These are phyloP conservation scores for Coemansia sp. DNA, from an alignment of 371 early-diverging fungal genomes.

Conservation along the genomic window DNA sequence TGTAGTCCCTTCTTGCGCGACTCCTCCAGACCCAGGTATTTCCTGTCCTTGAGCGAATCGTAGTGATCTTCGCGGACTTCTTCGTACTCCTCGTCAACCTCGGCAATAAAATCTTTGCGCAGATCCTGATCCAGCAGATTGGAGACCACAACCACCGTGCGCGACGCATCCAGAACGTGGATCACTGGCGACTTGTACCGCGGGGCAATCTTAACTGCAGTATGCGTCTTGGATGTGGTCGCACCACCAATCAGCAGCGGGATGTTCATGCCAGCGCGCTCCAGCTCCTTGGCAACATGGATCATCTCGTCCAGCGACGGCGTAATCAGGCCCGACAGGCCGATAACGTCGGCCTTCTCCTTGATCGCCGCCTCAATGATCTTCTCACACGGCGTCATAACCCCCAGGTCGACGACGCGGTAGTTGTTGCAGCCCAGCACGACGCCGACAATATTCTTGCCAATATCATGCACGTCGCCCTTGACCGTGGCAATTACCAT, in stretches of 20 bases:
- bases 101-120: conserved; percentile 78
- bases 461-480: conserved; percentile 88
- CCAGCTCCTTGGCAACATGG: conserved; percentile 85
- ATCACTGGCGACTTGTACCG: conserved; percentile 70
- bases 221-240: conserved; percentile 93
- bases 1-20: conserved; percentile 62
- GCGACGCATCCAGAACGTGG: conserved; percentile 79
- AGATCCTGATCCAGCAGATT: conserved; percentile 74
- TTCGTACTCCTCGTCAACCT: conserved; percentile 87
- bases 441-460: conserved; percentile 92
- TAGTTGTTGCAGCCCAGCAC: conserved; percentile 96
- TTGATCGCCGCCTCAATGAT: conserved; percentile 83
- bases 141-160: conserved; percentile 78
- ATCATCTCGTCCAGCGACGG: conserved; percentile 96
- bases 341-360: conserved; percentile 87
- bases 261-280: conserved; percentile 82
- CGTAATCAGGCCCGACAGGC: conserved; percentile 89
- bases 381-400: conserved; percentile 90
- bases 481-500: conserved; percentile 93
- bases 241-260: conserved; percentile 94
- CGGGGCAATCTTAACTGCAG: conserved; percentile 93
- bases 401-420: conserved; percentile 88
- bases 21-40: conserved; percentile 65
- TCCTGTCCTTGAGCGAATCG: conserved; percentile 82
- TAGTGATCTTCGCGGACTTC: conserved; percentile 93